Conservation (phyloP, 208 protist species). For the Trypanosoma congolense region DNA sequence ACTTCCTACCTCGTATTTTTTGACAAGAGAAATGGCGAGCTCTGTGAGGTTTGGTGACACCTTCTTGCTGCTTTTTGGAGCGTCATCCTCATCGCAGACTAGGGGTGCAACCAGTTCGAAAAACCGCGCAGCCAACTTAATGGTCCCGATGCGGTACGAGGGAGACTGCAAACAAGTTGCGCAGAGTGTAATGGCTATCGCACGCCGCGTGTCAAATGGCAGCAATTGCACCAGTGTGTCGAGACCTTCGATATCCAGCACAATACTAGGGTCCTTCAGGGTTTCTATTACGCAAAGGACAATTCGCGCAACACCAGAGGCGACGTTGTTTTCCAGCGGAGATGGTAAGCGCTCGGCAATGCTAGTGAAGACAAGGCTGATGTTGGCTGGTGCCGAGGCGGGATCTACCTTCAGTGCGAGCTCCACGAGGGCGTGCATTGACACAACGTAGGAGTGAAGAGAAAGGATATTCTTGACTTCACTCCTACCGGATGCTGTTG, state of each 20-base stretch:
- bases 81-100: constrained; percentile 64
- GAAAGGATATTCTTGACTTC: constrained; percentile 33
- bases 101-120: constrained; percentile 86
- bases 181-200: constrained; percentile 16
- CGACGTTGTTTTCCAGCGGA: neutral
- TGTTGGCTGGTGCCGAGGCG: constrained; percentile 5
- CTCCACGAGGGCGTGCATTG: constrained; percentile 27
- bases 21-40: constrained; percentile 34
- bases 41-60: constrained; percentile 14
- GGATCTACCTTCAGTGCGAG: constrained; percentile 25
- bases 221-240: constrained; percentile 5
- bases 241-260: constrained; percentile 14
- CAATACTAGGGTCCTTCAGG: constrained; percentile 16
- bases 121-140: constrained; percentile 62
- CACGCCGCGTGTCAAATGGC: constrained; percentile 5
- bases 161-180: constrained; percentile 18
- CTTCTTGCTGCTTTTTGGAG: neutral
- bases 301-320: constrained; percentile 9
- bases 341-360: constrained; percentile 28
- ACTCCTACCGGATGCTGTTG: neutral
- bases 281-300: constrained; percentile 16
- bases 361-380: constrained; percentile 27
- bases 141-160: constrained; percentile 31
- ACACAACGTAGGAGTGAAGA: constrained; percentile 39
- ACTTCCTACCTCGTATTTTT: constrained; percentile 70